Evolutionary conservation across 306 rosid species (phyloP), one percentile per base, ranked within the genome.

Genomic region (Trifolium repens): DNA sequence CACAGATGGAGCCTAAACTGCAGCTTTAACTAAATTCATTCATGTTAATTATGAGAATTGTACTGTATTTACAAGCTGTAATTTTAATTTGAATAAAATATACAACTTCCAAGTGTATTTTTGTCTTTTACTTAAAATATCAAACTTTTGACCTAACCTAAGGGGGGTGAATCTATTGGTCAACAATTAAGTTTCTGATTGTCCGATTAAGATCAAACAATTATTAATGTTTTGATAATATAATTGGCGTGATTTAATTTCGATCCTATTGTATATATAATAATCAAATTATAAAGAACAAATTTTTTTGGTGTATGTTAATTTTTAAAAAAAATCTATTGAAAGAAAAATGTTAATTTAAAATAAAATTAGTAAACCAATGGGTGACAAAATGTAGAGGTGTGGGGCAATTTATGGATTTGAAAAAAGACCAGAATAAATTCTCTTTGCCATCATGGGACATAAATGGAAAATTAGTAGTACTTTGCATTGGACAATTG

Each of bases 1-100:
- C 83, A 84, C 83, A 77, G 72, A 72, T 35, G 71, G 60, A 49
- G 11, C 77, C 77, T 69, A 74, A 69, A 61, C 50, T 9, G 0
- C 47, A 80, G n/a, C 60, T 74, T 69, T 69, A 42, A 69, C 53
- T 3, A 7, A 58, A 17, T 30, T 68, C 44, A 67, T 11, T 42
- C 7, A 16, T 68, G 12, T 39, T 65, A 44, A 67, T 80, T 35
- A 79, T 65, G 24, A 54, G 44, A 65, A 73, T 35, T 39, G 14
- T 61, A 73, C 35, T 39, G 9, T 68, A 65, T 26, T 47, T 73
- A 40, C 69, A 32, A 55, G 13, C 60, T 79, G 78, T 63, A 63
- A 2, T 52, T 61, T 7, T 14, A 14, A 16, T 35, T 27, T 27
- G 1, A 27, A 27, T 27, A 27, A 27, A 27, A 27, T 27, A 27